Base-by-base conservation (phyloP, 805 yeast genomes). In the Starmerella vitae region DNA sequence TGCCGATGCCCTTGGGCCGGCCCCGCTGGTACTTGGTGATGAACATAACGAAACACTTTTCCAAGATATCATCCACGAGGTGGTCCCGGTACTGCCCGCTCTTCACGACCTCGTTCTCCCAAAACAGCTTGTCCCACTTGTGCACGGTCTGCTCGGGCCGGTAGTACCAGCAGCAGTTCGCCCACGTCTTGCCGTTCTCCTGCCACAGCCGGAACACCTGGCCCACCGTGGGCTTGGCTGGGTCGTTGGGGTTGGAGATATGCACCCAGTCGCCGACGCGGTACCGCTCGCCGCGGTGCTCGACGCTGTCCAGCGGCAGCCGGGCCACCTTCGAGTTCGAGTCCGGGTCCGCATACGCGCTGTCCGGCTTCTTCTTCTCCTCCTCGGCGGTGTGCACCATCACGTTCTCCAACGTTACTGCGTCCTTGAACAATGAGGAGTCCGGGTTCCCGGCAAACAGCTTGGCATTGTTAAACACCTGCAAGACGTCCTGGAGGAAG, bases 141-240 rank as follows among this genome's bases (percentile, higher is more conserved):
- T 91, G 98, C 33, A 91, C 93, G 0, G 98, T 91, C 67, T 93
- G 96, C 58, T 91, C 97, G 1, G 98, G 95, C 50, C 97, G 74
- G 54, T 83, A 79, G 61, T 88, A 91, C 98, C 97, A 91, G 65
- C 97, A 91, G 29, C 83, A 94, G 57, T 91, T 88, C 55, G 86
- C 71, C 75, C 86, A 86, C 44, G 78, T 72, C 52, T 77, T 76
- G 39, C 86, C 93, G 47, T 85, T 93, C 20, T 46, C 52, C 43
- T 77, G 74, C 98, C 98, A 91, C 45, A 91, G 71, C 53, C 94
- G 71, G 64, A 88, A 91, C 21, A 91, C 72, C 60, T 91, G 98
- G 13, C 93, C 95, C 26, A 85, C 82, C 17, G 86, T 86, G 13
- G 98, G 97, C 57, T 82, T 81, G 21, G 76, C 69, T 2, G 79